phyloP scores from a whole-genome alignment of 169 alveolate genomes.

The Plasmodium knowlesi region DNA sequence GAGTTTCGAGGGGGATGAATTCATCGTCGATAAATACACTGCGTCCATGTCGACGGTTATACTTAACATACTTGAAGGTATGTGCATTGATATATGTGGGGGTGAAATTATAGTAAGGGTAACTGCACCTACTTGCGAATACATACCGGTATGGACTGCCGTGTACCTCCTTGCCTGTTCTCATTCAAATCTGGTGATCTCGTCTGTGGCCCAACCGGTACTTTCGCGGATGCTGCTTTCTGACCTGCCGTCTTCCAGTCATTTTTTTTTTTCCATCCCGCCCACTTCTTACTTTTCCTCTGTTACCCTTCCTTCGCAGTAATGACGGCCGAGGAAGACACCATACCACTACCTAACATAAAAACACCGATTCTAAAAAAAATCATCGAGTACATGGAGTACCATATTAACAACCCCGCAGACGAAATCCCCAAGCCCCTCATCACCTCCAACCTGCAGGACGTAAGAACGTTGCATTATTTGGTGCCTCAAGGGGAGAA shows the following conservation, averaged over 20 bases:
- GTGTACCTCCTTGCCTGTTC: background rate
- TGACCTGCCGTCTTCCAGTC: background rate
- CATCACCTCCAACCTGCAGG: conserved; percentile 88
- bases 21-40: conserved; percentile 91
- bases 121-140: conserved; percentile 18
- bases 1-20: conserved; percentile 91
- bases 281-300: background rate
- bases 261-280: background rate
- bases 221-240: background rate
- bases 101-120: background rate
- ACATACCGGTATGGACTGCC: background rate
- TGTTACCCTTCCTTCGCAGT: conserved; percentile 68
- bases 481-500: background rate
- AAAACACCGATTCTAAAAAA: conserved; percentile 89
- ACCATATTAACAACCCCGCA: conserved; percentile 92
- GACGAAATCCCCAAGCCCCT: conserved; percentile 96
- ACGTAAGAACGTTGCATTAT: conserved; percentile 61
- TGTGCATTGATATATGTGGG: background rate
- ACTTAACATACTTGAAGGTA: conserved; percentile 92
- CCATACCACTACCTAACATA: conserved; percentile 94
- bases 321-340: conserved; percentile 86
- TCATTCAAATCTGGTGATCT: background rate
- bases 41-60: conserved; percentile 91
- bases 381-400: conserved; percentile 92
- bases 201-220: background rate